Conservation (phyloP, 805 yeast genomes). For the Nakazawaea ambrosiae region DNA sequence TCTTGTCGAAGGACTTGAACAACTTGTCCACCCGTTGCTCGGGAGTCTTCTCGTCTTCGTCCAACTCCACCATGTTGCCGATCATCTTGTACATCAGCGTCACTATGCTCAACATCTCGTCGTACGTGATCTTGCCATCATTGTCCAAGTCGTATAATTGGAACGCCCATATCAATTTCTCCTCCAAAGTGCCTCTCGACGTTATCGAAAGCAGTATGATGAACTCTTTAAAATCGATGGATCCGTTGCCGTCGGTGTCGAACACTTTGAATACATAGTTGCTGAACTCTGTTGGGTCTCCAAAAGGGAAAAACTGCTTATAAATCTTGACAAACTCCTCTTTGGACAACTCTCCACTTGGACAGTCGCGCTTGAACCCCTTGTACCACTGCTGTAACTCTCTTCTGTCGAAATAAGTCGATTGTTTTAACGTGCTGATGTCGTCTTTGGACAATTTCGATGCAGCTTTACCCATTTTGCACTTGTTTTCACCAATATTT, state of each 20-base stretch:
- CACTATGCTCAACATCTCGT: constrained; percentile 75
- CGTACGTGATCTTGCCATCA: constrained; percentile 68
- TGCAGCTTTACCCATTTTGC: constrained; percentile 84
- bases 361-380: constrained; percentile 92
- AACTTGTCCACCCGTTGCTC: constrained; percentile 80
- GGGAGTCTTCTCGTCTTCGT: constrained; percentile 88
- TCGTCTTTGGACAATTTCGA: constrained; percentile 91
- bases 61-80: constrained; percentile 85
- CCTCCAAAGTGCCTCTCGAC: constrained; percentile 77
- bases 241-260: constrained; percentile 74
- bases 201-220: constrained; percentile 83
- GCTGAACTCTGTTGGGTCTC: constrained; percentile 91
- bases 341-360: constrained; percentile 78
- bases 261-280: constrained; percentile 83
- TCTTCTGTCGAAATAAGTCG: constrained; percentile 86
- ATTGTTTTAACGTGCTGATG: constrained; percentile 68
- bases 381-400: constrained; percentile 98
- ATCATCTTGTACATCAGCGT: constrained; percentile 89
- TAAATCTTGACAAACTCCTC: constrained; percentile 88
- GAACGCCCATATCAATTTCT: constrained; percentile 86
- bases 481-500: neutral
- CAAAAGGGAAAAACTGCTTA: constrained; percentile 97
- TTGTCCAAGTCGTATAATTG: constrained; percentile 77
- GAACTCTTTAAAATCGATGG: constrained; percentile 87
- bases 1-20: constrained; percentile 66